Conservation (phyloP, 495 filamentous ascomycete genomes). For the Viridothelium virens region DNA sequence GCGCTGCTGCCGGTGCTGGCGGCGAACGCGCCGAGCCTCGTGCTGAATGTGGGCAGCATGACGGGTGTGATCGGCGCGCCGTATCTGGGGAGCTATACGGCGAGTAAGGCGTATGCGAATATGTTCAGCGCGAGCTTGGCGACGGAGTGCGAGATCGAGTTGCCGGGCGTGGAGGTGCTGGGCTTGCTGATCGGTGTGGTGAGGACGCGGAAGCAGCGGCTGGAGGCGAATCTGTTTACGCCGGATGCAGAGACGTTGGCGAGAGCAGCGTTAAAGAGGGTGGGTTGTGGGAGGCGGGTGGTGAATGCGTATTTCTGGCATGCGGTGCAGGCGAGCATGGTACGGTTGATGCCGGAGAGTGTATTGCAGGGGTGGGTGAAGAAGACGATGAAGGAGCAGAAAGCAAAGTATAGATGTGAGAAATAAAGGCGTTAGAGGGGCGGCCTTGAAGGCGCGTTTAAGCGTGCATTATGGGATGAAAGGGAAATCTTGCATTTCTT, state of each 20-base stretch:
- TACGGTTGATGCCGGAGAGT: constrained; percentile 3
- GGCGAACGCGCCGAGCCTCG: constrained; percentile 30
- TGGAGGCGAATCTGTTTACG: neutral
- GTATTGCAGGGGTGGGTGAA: neutral
- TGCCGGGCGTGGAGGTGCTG: neutral
- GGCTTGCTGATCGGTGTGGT: neutral
- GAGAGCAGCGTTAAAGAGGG: constrained; percentile 1
- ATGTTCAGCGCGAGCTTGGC: constrained; percentile 10
- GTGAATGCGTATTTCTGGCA: constrained; percentile 10
- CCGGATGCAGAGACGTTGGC: neutral
- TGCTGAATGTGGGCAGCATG: constrained; percentile 41
- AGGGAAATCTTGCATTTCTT: too few species aligned
- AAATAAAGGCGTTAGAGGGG: neutral
- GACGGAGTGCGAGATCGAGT: neutral
- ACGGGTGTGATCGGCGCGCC: constrained; percentile 33
- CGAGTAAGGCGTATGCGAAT: constrained; percentile 34
- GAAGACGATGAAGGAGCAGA: neutral
- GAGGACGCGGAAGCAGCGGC: neutral
- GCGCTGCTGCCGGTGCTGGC: constrained; percentile 35
- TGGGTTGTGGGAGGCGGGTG: constrained; percentile 5
- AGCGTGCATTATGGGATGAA: neutral
- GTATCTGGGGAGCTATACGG: constrained; percentile 34
- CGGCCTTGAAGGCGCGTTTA: neutral
- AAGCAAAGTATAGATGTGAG: neutral
- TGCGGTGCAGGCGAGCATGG: neutral